phyloP scores from a whole-genome alignment of 75 land plant genomes.

The Pinus tabuliformis region DNA sequence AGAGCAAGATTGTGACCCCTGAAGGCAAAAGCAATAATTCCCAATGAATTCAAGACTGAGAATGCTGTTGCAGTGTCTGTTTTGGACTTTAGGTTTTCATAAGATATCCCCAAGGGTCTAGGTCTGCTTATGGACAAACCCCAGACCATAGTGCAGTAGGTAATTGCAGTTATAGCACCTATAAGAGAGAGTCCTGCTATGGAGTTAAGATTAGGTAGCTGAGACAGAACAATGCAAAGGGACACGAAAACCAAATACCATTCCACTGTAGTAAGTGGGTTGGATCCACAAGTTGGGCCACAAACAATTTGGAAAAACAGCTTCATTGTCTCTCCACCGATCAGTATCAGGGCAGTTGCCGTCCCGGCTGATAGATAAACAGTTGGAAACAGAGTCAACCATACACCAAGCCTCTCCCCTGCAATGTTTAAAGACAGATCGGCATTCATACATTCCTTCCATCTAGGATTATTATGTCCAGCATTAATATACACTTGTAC shows the following conservation, averaged over 20 bases:
- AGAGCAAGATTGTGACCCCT: conserved; percentile 67
- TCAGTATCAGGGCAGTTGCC: conserved; percentile 50
- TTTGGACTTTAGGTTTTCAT: conserved; percentile 15
- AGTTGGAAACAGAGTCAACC: conserved; percentile 52
- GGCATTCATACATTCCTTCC: not conserved
- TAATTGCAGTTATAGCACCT: conserved; percentile 61
- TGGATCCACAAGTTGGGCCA: conserved; percentile 31
- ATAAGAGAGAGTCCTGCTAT: conserved; percentile 65
- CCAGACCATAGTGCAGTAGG: conserved; percentile 58
- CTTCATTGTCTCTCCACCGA: conserved; percentile 61
- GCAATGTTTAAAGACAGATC: conserved; percentile 5
- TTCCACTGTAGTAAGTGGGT: conserved; percentile 41
- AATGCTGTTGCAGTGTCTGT: conserved; percentile 22
- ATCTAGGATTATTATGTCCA: not conserved
- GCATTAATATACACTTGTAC: not conserved
- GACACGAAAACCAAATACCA: conserved; percentile 66
- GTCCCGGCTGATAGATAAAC: conserved; percentile 65
- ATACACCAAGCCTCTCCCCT: conserved; percentile 54
- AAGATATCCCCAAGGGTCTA: conserved; percentile 44
- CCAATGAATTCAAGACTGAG: conserved; percentile 51
- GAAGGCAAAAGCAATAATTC: conserved; percentile 60
- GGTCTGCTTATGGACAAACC: conserved; percentile 38
- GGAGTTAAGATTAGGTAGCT: conserved; percentile 68
- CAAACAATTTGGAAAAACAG: conserved; percentile 60
- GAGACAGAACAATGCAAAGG: conserved; percentile 59